Conservation (phyloP, 192 early-diverging fungal species). For the Coemansia sp. region DNA sequence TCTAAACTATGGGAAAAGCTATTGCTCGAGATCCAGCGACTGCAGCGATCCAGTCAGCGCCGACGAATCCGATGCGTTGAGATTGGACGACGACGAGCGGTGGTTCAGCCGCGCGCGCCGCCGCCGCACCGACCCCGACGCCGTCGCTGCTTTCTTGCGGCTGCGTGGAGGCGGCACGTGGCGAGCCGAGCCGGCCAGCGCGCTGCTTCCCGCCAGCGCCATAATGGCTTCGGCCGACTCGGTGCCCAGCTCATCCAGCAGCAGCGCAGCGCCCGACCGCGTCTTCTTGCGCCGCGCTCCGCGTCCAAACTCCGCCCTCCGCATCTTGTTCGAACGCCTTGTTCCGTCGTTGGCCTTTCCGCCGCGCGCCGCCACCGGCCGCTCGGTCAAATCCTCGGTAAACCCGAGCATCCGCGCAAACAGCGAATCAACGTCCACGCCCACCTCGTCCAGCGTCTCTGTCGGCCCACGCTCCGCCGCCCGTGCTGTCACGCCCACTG, state of each 20-base stretch:
- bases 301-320: neutral
- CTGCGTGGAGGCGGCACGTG: constrained; percentile 8
- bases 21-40: constrained; percentile 24
- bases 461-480: neutral
- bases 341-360: neutral
- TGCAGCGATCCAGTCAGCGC: constrained; percentile 13
- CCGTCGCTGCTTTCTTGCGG: constrained; percentile 39
- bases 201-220: constrained; percentile 11
- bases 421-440: constrained; percentile 42
- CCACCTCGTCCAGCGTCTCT: constrained; percentile 30
- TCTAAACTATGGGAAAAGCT: constrained; percentile 3
- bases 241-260: constrained; percentile 34
- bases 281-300: constrained; percentile 28
- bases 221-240: constrained; percentile 30
- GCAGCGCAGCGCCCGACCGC: neutral
- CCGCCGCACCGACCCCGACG: constrained; percentile 38
- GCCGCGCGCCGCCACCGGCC: neutral
- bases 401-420: constrained; percentile 55
- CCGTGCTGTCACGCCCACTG: constrained; percentile 7
- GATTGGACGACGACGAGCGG: constrained; percentile 21
- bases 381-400: constrained; percentile 38
- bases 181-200: constrained; percentile 6
- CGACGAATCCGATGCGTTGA: neutral
- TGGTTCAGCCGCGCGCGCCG: constrained; percentile 42
- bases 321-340: neutral